Evolutionary conservation across 129 eudicot genomes (phyloP).

Genomic region (Logfia minima): DNA sequence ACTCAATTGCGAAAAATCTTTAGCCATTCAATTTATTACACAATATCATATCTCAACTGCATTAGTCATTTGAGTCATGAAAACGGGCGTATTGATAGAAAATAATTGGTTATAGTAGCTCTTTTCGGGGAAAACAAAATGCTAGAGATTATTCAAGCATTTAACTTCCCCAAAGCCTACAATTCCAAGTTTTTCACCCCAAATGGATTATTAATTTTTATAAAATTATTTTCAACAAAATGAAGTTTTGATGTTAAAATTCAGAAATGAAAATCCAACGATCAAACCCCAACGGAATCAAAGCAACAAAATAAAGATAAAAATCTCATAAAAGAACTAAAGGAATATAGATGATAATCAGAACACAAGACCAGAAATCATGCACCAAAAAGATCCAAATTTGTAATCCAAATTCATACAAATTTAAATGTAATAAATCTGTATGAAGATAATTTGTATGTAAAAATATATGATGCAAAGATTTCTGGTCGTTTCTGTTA

Average conservation of each 20-base stretch:
- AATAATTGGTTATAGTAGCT: conserved; percentile 11
- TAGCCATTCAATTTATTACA: neutral
- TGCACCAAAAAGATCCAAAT: conserved; percentile 42
- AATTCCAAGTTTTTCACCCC: conserved; percentile 27
- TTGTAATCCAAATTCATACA: conserved; percentile 34
- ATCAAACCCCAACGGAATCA: conserved; percentile 11
- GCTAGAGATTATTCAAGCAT: conserved; percentile 34
- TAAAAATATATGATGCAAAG: conserved; percentile 44
- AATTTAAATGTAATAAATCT: conserved; percentile 25
- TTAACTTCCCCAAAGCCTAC: conserved; percentile 27
- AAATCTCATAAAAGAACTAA: neutral
- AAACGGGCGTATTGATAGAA: conserved; percentile 3
- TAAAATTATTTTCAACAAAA: neutral
- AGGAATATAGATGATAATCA: conserved; percentile 4
- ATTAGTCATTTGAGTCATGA: conserved; percentile 1
- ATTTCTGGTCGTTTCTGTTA: conserved; percentile 57
- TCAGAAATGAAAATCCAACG: conserved; percentile 9
- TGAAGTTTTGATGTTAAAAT: neutral
- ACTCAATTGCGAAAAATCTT: conserved; percentile 23
- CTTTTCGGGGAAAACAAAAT: conserved; percentile 34
- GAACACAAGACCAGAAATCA: conserved; percentile 69
- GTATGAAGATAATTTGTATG: conserved; percentile 22
- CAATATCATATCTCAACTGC: neutral
- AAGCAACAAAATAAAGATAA: neutral
- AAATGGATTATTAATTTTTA: conserved; percentile 3